Percentiles rank a stretch among this genome's conserved stretches.
phyloP scores from a whole-genome alignment of 2,329 filamentous ascomycete species.

The Acephala macrosclerotiorum region DNA sequence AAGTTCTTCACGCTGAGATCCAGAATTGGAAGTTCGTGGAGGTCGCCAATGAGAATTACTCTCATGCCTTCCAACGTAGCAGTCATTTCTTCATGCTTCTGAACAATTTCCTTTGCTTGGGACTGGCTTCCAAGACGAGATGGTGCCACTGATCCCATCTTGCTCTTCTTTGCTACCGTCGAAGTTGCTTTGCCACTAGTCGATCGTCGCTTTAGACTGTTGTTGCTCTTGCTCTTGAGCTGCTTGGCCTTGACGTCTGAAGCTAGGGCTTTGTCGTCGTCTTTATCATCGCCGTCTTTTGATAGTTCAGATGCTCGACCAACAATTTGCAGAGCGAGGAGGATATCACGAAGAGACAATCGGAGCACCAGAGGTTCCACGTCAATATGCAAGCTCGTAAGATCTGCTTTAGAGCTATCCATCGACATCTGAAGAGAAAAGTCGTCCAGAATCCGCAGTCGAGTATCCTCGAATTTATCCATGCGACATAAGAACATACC shows the following conservation, averaged over 20 bases:
- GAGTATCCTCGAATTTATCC: slow-evolving; percentile 93
- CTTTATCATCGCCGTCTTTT: slow-evolving; percentile 59
- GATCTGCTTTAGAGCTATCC: slow-evolving; percentile 69
- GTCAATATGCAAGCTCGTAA: slow-evolving; percentile 84
- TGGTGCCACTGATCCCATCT: slow-evolving; percentile 45
- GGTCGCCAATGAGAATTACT: slow-evolving; percentile 91
- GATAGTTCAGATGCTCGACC: slow-evolving; percentile 90
- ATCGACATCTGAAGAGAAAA: slow-evolving; percentile 92
- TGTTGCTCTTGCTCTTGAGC: slow-evolving; percentile 42
- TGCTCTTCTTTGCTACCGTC: slow-evolving; percentile 55
- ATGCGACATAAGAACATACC: slow-evolving; percentile 99
- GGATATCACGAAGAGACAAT: slow-evolving; percentile 90
- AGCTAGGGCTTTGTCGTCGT: slow-evolving; percentile 44
- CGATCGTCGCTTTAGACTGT: slow-evolving; percentile 60
- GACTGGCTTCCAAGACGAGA: slow-evolving; percentile 49
- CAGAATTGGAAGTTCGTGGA: slow-evolving; percentile 93
- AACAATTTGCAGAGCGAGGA: slow-evolving; percentile 91
- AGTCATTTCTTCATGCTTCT: slow-evolving; percentile 77
- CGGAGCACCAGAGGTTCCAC: slow-evolving; percentile 91
- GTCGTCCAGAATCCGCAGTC: slow-evolving; percentile 92
- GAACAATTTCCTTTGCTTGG: slow-evolving; percentile 52
- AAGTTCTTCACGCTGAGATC: slow-evolving; percentile 95
- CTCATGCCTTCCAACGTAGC: slow-evolving; percentile 87
- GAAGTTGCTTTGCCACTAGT: slow-evolving; percentile 64
- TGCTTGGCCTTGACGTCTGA: slow-evolving; percentile 65